Conservation (phyloP, 148 eudicot genomes). For the Persicaria tinctoria region DNA sequence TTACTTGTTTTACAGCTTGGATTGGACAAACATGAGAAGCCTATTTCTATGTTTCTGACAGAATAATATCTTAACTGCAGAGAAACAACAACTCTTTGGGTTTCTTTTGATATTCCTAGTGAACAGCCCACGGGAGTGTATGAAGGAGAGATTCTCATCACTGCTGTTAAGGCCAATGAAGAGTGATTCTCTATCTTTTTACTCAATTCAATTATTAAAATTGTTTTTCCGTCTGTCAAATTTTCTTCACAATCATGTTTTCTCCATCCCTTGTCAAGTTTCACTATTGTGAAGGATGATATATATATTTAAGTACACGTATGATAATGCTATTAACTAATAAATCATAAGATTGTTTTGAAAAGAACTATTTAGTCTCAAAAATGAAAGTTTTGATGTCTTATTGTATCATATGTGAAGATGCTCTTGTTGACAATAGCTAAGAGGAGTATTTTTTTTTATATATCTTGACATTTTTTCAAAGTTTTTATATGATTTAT, state of each 20-base stretch:
- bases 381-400: background rate
- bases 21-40: background rate
- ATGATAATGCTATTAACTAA: background rate
- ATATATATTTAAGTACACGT: background rate
- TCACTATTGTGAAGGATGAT: background rate
- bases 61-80: slow-evolving; percentile 39
- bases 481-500: background rate
- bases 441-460: background rate
- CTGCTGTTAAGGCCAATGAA: slow-evolving; percentile 72
- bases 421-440: slow-evolving; percentile 4
- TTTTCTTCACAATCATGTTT: background rate
- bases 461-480: background rate
- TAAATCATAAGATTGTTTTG: background rate
- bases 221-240: slow-evolving; percentile 13
- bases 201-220: slow-evolving; percentile 26
- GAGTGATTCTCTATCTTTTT: slow-evolving; percentile 52
- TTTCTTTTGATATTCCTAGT: slow-evolving; percentile 70
- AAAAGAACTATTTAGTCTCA: background rate
- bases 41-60: slow-evolving; percentile 15
- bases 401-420: background rate
- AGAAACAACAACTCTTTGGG: slow-evolving; percentile 84
- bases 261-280: background rate
- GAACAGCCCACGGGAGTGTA: slow-evolving; percentile 83
- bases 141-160: slow-evolving; percentile 72
- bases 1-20: background rate